Conservation (phyloP, 148 eudicot species). For the Cornus florida region DNA sequence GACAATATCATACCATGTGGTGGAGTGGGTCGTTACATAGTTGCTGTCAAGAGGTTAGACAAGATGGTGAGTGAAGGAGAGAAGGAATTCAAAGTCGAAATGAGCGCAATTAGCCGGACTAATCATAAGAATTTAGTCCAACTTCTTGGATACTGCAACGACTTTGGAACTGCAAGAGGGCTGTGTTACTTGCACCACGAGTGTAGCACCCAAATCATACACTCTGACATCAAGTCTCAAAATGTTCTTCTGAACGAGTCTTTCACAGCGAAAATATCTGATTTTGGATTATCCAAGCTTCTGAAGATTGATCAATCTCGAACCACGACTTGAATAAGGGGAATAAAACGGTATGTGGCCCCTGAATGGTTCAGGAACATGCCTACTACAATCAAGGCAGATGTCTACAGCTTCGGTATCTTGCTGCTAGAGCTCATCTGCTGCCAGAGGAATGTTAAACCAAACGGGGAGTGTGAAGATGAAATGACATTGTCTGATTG, state of each 20-base stretch:
- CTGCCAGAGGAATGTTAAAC: conserved; percentile 25
- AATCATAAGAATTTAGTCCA: too few relatives aligned
- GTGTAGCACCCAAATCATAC: too few relatives aligned
- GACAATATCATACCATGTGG: too few relatives aligned
- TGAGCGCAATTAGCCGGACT: too few relatives aligned
- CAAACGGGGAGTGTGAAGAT: conserved; percentile 14
- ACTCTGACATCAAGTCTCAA: too few relatives aligned
- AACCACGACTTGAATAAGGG: conserved; percentile 12
- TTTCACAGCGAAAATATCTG: background rate
- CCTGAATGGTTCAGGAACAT: conserved; percentile 22
- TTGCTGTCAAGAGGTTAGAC: background rate
- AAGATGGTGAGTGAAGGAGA: background rate
- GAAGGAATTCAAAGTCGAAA: too few relatives aligned
- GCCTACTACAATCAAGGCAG: conserved; percentile 21
- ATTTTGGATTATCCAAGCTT: too few relatives aligned
- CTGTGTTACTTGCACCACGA: too few relatives aligned
- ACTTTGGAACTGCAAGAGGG: background rate
- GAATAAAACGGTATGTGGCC: conserved; percentile 24
- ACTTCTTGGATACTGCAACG: background rate
- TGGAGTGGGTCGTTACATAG: too few relatives aligned
- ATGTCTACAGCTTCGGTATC: conserved; percentile 20
- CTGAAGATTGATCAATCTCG: too few relatives aligned
- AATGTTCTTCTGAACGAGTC: background rate
- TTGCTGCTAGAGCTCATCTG: background rate
- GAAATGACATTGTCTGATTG: conserved; percentile 30